phyloP scores from a whole-genome alignment of 495 filamentous ascomycete genomes.

The Hypoxylon perforatum region DNA sequence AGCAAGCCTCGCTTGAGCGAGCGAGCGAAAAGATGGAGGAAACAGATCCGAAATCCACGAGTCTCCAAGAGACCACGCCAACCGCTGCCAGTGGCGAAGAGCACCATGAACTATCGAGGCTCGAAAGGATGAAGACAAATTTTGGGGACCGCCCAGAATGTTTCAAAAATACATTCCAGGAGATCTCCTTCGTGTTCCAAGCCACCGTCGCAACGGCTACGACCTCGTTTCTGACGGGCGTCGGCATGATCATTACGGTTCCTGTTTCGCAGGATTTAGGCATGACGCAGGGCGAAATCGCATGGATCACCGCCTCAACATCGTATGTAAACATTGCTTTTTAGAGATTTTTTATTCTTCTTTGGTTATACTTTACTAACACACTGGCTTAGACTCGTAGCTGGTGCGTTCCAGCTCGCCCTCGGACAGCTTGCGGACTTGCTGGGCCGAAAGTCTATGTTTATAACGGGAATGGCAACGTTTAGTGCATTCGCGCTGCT shows the following conservation, averaged over 20 bases:
- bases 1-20: slow-evolving; percentile 24
- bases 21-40: slow-evolving; percentile 1
- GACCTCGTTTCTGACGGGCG: slow-evolving; percentile 68
- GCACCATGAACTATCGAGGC: slow-evolving; percentile 16
- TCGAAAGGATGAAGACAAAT: slow-evolving; percentile 36
- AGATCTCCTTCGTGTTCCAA: slow-evolving; percentile 73
- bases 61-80: not conserved
- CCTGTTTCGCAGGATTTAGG: slow-evolving; percentile 69
- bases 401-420: slow-evolving; percentile 73
- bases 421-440: slow-evolving; percentile 76
- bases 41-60: slow-evolving; percentile 20
- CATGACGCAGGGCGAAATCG: slow-evolving; percentile 76
- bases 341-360: not conserved
- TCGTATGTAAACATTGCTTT: slow-evolving; percentile 55
- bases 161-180: slow-evolving; percentile 66
- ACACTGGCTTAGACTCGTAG: slow-evolving; percentile 60
- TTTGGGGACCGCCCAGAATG: slow-evolving; percentile 44
- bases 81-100: slow-evolving; percentile 19
- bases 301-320: slow-evolving; percentile 75
- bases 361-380: slow-evolving; percentile 1
- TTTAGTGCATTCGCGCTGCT: slow-evolving; percentile 67
- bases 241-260: slow-evolving; percentile 69
- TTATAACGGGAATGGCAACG: slow-evolving; percentile 69
- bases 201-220: slow-evolving; percentile 77
- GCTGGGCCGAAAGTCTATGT: slow-evolving; percentile 70